phyloP scores from a whole-genome alignment of 768 basidiomycete species.

The Serpula lacrymans region DNA sequence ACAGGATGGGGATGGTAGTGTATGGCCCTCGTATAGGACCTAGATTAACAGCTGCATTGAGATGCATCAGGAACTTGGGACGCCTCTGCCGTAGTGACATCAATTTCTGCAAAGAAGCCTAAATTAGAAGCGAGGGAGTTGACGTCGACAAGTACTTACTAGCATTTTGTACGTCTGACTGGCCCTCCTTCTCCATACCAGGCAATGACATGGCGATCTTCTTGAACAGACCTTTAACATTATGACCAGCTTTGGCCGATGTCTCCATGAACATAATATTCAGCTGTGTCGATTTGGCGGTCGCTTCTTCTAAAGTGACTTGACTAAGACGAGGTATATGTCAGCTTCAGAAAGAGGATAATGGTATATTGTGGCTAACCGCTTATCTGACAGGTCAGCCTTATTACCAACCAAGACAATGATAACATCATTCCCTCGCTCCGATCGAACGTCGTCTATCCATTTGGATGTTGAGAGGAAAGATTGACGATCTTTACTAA shows the following conservation, averaged over 20 bases:
- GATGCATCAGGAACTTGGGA: conserved; percentile 83
- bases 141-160: conserved; percentile 30
- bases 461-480: conserved; percentile 98
- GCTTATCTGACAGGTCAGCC: conserved; percentile 97
- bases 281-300: conserved; percentile 83
- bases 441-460: conserved; percentile 98
- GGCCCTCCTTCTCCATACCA: conserved; percentile 85
- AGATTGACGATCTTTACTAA: conserved; percentile 80
- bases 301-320: conserved; percentile 98
- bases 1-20: conserved; percentile 1
- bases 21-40: conserved; percentile 2
- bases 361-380: conserved; percentile 49
- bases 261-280: conserved; percentile 99
- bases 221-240: conserved; percentile 98
- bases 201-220: conserved; percentile 99
- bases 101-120: conserved; percentile 63
- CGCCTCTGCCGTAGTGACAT: conserved; percentile 72
- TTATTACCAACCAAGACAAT: conserved; percentile 99
- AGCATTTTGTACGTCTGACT: conserved; percentile 51
- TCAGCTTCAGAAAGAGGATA: conserved; percentile 4
- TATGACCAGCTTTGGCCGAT: conserved; percentile 98
- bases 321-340: conserved; percentile 54
- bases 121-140: conserved; percentile 8
- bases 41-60: conserved; percentile 70
- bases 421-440: conserved; percentile 96